Percentiles rank a stretch among this genome's conserved stretches.
These are phyloP conservation scores for Aspergillus haitiensis DNA, from an alignment of 495 filamentous ascomycete species.

Conservation along the genomic window DNA sequence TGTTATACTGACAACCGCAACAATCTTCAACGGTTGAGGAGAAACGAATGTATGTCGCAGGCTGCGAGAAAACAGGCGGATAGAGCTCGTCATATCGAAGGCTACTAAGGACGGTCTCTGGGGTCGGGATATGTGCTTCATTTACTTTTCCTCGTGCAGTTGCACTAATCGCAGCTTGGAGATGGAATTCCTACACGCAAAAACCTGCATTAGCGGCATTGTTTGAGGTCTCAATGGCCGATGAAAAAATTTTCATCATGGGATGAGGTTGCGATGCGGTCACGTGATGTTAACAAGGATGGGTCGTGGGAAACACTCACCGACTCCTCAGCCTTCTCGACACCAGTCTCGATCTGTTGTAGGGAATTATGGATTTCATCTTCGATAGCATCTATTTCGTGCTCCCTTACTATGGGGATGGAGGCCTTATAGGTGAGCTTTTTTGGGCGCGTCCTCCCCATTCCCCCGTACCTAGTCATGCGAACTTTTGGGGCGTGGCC, in stretches of 20 bases:
- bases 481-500: slow-evolving; percentile 59
- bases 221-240: slow-evolving; percentile 23
- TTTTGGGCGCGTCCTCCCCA: slow-evolving; percentile 69
- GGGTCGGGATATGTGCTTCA: slow-evolving; percentile 81
- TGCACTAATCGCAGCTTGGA: slow-evolving; percentile 86
- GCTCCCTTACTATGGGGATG: slow-evolving; percentile 81
- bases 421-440: slow-evolving; percentile 87
- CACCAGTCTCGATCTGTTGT: slow-evolving; percentile 89
- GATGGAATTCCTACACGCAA: slow-evolving; percentile 84
- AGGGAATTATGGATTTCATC: slow-evolving; percentile 64
- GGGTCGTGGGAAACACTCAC: slow-evolving; percentile 62
- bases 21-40: slow-evolving; percentile 97
- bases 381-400: slow-evolving; percentile 78
- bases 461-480: slow-evolving; percentile 63
- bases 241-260: slow-evolving; percentile 31
- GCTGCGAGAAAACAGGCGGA: slow-evolving; percentile 71
- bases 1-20: slow-evolving; percentile 82
- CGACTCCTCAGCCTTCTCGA: slow-evolving; percentile 95
- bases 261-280: slow-evolving; percentile 37
- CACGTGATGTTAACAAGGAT: slow-evolving; percentile 56
- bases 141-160: slow-evolving; percentile 72
- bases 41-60: slow-evolving; percentile 93
- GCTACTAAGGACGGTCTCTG: slow-evolving; percentile 70
- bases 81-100: slow-evolving; percentile 88
- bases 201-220: slow-evolving; percentile 25